Conservation (phyloP, 345 rosid species). For the Gynandropsis gynandra region DNA sequence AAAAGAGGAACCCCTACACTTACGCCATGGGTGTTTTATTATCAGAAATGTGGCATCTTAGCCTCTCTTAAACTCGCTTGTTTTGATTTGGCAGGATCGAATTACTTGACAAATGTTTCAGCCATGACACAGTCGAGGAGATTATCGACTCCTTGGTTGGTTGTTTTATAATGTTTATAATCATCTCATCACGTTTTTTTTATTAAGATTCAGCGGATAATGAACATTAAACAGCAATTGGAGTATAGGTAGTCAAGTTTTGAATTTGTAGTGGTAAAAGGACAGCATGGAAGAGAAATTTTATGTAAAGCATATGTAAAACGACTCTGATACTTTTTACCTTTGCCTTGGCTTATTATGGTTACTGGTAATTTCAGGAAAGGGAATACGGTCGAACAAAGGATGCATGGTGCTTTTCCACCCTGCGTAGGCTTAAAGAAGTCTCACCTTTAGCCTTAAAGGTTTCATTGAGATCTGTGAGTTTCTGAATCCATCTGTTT, state of each 20-base stretch:
- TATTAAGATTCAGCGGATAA: no score
- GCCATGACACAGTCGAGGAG: conserved; percentile 80
- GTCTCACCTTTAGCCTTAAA: conserved; percentile 86
- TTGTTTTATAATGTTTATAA: conserved; percentile 4
- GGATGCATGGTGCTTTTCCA: conserved; percentile 58
- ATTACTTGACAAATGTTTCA: conserved; percentile 66
- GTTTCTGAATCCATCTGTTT: conserved; percentile 23
- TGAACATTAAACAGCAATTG: no score
- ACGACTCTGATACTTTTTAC: conserved; percentile 1
- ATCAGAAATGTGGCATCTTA: neutral
- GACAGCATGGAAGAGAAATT: no score
- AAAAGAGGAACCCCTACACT: no score
- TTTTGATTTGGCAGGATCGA: conserved; percentile 42
- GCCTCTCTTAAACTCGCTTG: conserved; percentile 9
- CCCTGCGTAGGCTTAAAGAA: conserved; percentile 62
- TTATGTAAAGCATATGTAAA: no score
- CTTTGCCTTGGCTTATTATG: conserved; percentile 10
- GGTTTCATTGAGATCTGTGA: conserved; percentile 84
- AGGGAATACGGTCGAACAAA: conserved; percentile 44
- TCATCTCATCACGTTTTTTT: neutral
- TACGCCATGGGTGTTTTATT: no score
- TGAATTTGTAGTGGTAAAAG: no score
- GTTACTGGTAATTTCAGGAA: conserved; percentile 38
- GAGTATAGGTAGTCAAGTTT: neutral
- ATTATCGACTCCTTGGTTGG: conserved; percentile 75